Conservation (phyloP, 345 rosid genomes). For the Salix purpurea region DNA sequence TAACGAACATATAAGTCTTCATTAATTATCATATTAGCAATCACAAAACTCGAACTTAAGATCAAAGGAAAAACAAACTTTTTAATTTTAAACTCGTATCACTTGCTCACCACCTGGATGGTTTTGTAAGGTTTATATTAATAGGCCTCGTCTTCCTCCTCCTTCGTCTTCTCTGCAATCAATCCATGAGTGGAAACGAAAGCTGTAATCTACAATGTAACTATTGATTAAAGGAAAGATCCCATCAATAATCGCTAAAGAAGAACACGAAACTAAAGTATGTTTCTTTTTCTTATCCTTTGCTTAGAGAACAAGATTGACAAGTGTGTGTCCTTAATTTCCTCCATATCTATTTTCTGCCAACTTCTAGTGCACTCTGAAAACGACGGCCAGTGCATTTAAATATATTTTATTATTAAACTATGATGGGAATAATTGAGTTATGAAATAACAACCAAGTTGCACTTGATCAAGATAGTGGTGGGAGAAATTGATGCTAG, state of each 20-base stretch:
- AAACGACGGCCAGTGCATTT: slow-evolving; percentile 12
- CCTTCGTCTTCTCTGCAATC: no score
- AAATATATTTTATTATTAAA: slow-evolving; percentile 1
- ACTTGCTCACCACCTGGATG: no score
- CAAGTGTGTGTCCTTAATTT: slow-evolving; percentile 1
- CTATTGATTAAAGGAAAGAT: background rate
- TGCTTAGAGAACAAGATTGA: slow-evolving; percentile 13
- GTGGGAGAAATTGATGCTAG: no score
- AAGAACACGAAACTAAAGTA: background rate
- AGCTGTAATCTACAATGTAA: background rate
- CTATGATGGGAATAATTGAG: slow-evolving; percentile 13
- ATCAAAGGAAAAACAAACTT: no score
- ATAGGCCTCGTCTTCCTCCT: no score
- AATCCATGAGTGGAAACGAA: no score
- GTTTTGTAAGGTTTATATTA: no score
- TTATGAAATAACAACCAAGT: background rate
- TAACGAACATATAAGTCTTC: accelerated
- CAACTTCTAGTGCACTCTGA: slow-evolving; percentile 1
- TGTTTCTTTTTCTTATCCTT: slow-evolving; percentile 15
- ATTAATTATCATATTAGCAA: no score
- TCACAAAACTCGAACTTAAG: accelerated
- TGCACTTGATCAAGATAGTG: no score
- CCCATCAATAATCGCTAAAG: background rate
- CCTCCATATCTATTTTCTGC: background rate
- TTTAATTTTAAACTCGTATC: no score